phyloP scores from a whole-genome alignment of 2,329 filamentous ascomycete species.

The Zasmidium cellare region DNA sequence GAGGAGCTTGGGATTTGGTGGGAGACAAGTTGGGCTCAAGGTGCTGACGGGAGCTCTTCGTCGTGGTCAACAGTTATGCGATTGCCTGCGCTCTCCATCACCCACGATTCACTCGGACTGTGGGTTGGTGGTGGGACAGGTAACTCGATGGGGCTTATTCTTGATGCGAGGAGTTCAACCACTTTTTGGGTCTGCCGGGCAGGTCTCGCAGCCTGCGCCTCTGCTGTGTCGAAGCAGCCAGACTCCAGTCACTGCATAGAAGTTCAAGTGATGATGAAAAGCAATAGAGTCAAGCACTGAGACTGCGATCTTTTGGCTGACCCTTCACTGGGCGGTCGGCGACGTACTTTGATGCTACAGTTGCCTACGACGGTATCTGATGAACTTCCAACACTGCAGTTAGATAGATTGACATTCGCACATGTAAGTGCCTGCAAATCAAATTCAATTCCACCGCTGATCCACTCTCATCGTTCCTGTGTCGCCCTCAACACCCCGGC shows the following conservation, averaged over 20 bases:
- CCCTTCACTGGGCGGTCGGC: constrained; percentile 46
- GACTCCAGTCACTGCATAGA: constrained; percentile 46
- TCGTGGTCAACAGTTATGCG: constrained; percentile 98
- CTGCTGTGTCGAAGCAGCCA: constrained; percentile 70
- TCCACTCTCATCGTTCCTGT: too few relatives aligned
- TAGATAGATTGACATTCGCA: not conserved
- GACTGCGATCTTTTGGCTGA: constrained; percentile 42
- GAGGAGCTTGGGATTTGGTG: constrained; percentile 36
- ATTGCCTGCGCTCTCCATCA: constrained; percentile 62
- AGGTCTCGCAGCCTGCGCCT: constrained; percentile 30
- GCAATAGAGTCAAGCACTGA: constrained; percentile 99
- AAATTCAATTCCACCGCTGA: too few relatives aligned
- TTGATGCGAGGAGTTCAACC: constrained; percentile 85
- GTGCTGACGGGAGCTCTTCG: constrained; percentile 68
- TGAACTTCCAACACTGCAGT: constrained; percentile 1
- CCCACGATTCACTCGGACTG: constrained; percentile 26
- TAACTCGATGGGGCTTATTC: constrained; percentile 99
- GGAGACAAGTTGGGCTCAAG: constrained; percentile 46
- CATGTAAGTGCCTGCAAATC: too few relatives aligned
- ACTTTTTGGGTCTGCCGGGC: constrained; percentile 47
- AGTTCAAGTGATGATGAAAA: constrained; percentile 82
- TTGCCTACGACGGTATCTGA: constrained; percentile 39
- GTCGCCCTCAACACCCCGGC: too few relatives aligned
- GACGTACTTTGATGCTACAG: constrained; percentile 33
- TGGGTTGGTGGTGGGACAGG: constrained; percentile 45